Base-by-base conservation (phyloP, 2,329 filamentous ascomycete species). In the Colletotrichum spaethianum region DNA sequence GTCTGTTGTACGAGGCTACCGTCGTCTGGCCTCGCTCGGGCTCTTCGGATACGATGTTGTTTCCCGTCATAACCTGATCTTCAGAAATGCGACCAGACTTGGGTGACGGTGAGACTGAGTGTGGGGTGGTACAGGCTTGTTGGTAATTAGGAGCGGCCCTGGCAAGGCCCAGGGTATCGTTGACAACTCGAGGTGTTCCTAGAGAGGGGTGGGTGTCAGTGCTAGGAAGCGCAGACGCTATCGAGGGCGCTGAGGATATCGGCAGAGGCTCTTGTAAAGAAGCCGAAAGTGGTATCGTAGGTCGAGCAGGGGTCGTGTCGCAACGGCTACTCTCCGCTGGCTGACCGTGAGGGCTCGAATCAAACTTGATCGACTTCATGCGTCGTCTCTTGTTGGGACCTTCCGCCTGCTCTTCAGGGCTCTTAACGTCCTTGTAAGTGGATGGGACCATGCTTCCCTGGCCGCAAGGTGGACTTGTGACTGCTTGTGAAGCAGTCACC, bases 361-460 rank as follows among this genome's bases (percentile, higher is more conserved):
- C 65, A 33, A 78, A 76, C 20, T 70, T 70, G 42, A 81, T 77
- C 3, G 63, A 62, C 59, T 80, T 82, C 60, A 78, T 77, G 14
- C 76, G 75, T 40, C 75, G 75, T 14, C 67, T 56, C 63, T 74
- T 71, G 20, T 48, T 53, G 28, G 63, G 65, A 40, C 56, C 63
- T 46, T 61, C 36, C 52, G 31, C 31, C 33, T 60, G 63, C 38
- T 40, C n/a, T 40, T 55, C 42, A 28, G 57, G 31, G 63, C 57
- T 59, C 63, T 55, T 67, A 55, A 33, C 44, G 52, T 60, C 67
- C 38, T 31, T 61, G 50, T 61, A 62, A 26, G 74, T 77, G 6
- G 62, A 67, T 33, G 75, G 74, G 26, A 75, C 64, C 12, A 74
- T 55, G 16, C 65, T 69, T 26, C 74, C 74, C 38, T 78, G 77